phyloP scores from a whole-genome alignment of 2,329 filamentous ascomycete genomes.

The Oidium heveae region DNA sequence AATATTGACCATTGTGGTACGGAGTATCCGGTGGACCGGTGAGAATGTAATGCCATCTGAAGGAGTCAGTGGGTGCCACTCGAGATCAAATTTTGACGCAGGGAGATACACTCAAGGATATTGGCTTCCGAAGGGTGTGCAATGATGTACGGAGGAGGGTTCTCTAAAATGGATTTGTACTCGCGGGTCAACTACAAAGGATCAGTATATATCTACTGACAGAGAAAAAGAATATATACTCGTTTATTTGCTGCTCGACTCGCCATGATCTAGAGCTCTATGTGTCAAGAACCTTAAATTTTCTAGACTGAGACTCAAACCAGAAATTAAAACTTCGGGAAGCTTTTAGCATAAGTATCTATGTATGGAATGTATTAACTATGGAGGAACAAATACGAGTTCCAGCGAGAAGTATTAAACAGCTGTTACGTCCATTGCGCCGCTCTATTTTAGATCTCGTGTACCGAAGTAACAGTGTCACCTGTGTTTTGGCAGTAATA shows the following conservation, averaged over 20 bases:
- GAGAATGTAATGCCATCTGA: constrained; percentile 80
- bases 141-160: constrained; percentile 68
- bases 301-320: too few relatives aligned
- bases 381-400: too few relatives aligned
- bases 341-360: too few relatives aligned
- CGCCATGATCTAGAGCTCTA: constrained; percentile 25
- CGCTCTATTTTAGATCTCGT: too few relatives aligned
- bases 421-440: too few relatives aligned
- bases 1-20: constrained; percentile 89
- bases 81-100: constrained; percentile 3
- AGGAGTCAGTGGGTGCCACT: neutral
- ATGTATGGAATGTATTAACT: too few relatives aligned
- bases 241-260: constrained; percentile 48
- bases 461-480: too few relatives aligned
- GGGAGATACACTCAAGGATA: constrained; percentile 49
- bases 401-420: too few relatives aligned
- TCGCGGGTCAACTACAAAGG: constrained; percentile 29
- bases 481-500: too few relatives aligned
- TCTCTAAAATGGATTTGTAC: constrained; percentile 39
- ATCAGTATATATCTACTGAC: constrained; percentile 10
- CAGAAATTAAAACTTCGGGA: too few relatives aligned
- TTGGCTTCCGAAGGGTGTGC: constrained; percentile 79
- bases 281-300: too few relatives aligned
- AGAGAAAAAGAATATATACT: constrained; percentile 16
- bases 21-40: constrained; percentile 85